phyloP scores from a whole-genome alignment of 176 grass and related monocot genomes.

The Cenchrus fungigraminus region DNA sequence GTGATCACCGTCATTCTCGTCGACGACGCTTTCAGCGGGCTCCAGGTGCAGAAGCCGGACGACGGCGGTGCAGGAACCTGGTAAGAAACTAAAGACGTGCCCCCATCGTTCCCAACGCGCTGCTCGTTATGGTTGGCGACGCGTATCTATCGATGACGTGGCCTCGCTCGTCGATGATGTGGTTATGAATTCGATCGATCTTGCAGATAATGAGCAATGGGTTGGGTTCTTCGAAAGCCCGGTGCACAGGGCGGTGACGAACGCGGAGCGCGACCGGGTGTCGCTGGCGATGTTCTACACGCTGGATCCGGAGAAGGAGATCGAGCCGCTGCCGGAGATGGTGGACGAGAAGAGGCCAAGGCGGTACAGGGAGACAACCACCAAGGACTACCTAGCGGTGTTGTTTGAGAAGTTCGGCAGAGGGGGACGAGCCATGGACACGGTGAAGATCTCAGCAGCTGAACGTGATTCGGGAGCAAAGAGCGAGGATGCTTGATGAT shows the following conservation, averaged over 20 bases:
- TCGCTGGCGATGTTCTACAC: slow-evolving; percentile 55
- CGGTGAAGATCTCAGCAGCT: slow-evolving; percentile 28
- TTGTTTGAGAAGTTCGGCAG: slow-evolving; percentile 20
- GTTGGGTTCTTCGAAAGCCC: slow-evolving; percentile 12
- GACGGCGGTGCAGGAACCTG: slow-evolving; percentile 26
- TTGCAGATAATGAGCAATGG: slow-evolving; percentile 46
- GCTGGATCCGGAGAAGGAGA: slow-evolving; percentile 32
- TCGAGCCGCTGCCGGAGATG: slow-evolving; percentile 42
- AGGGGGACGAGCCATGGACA: slow-evolving; percentile 43
- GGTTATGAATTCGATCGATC: background rate
- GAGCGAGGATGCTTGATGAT: background rate
- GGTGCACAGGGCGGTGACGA: slow-evolving; percentile 43
- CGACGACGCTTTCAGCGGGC: slow-evolving; percentile 48
- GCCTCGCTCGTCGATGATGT: too few species aligned
- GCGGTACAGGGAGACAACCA: slow-evolving; percentile 39
- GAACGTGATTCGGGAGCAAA: background rate
- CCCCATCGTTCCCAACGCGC: slow-evolving; percentile 41
- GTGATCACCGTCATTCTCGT: slow-evolving; percentile 44
- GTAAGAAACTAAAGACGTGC: slow-evolving; percentile 35
- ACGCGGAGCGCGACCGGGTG: slow-evolving; percentile 15
- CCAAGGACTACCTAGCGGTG: slow-evolving; percentile 36
- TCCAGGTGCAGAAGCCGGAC: slow-evolving; percentile 36
- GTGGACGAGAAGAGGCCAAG: slow-evolving; percentile 32
- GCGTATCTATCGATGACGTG: too few species aligned
- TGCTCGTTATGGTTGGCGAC: slow-evolving; percentile 54